These are phyloP conservation scores for Nemania sp. DNA, from an alignment of 2,329 filamentous ascomycete genomes.

Conservation along the genomic window DNA sequence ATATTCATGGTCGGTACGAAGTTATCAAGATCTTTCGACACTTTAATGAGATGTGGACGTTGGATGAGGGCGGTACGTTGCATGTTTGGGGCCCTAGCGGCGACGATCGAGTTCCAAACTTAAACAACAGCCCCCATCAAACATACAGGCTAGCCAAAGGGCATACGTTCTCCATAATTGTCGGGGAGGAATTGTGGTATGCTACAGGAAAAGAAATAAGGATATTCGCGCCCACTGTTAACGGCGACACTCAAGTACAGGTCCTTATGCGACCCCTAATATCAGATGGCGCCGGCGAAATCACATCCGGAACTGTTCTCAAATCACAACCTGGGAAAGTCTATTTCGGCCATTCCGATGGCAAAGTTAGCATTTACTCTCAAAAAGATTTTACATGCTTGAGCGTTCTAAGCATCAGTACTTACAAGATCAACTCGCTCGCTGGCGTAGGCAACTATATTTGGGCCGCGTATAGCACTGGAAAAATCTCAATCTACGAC, in stretches of 20 bases:
- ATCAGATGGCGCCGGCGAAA: slow-evolving; percentile 81
- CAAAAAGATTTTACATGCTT: slow-evolving; percentile 80
- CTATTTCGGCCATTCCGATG: slow-evolving; percentile 92
- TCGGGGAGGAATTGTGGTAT: slow-evolving; percentile 88
- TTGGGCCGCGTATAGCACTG: slow-evolving; percentile 95
- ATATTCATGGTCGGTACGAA: slow-evolving; percentile 81
- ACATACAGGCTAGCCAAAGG: slow-evolving; percentile 82
- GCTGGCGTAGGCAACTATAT: slow-evolving; percentile 83
- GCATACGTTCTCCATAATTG: slow-evolving; percentile 88
- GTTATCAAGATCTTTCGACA: slow-evolving; percentile 88
- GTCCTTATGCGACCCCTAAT: slow-evolving; percentile 77
- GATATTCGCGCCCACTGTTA: slow-evolving; percentile 79
- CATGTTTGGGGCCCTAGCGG: slow-evolving; percentile 86
- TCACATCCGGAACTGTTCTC: slow-evolving; percentile 84
- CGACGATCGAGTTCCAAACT: slow-evolving; percentile 75
- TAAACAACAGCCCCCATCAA: slow-evolving; percentile 77
- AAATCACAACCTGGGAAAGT: slow-evolving; percentile 81
- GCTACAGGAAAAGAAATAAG: slow-evolving; percentile 88
- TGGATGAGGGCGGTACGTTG: slow-evolving; percentile 89
- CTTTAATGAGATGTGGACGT: slow-evolving; percentile 90
- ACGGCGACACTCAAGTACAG: slow-evolving; percentile 78
- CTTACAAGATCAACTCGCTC: slow-evolving; percentile 94
- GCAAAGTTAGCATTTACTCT: slow-evolving; percentile 95
- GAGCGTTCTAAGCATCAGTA: slow-evolving; percentile 85
- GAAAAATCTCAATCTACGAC: slow-evolving; percentile 94